phyloP scores from a whole-genome alignment of 140 eudicot species.

The Ambrosia hybrid region DNA sequence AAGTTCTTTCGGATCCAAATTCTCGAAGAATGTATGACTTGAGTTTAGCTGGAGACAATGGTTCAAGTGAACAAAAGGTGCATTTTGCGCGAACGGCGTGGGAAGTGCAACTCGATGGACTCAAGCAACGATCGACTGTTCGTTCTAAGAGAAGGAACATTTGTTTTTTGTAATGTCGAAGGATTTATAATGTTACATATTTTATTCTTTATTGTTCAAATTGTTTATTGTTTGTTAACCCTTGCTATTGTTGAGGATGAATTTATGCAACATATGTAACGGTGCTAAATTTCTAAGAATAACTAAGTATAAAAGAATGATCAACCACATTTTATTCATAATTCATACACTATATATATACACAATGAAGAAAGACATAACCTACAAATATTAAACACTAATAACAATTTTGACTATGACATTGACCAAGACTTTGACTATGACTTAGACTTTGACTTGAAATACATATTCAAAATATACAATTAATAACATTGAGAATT shows the following conservation, averaged over 20 bases:
- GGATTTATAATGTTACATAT: conserved; percentile 2
- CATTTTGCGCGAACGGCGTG: conserved; percentile 35
- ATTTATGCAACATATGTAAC: not conserved
- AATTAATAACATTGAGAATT: no score
- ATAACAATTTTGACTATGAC: no score
- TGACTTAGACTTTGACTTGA: no score
- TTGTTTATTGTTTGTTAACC: conserved; percentile 1
- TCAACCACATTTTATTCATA: no score
- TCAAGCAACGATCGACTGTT: conserved; percentile 32
- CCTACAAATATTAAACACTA: no score
- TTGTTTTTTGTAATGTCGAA: conserved; percentile 9
- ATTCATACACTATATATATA: no score
- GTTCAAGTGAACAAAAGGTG: not conserved
- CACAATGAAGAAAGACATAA: no score
- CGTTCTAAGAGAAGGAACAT: conserved; percentile 29
- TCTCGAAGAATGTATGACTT: conserved; percentile 47
- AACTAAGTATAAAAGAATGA: no score
- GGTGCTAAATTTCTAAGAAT: not conserved
- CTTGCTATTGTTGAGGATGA: conserved; percentile 10
- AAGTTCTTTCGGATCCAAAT: conserved; percentile 59
- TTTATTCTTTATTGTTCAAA: conserved; percentile 20
- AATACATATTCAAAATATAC: no score
- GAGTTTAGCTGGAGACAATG: conserved; percentile 33
- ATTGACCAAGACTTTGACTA: no score
- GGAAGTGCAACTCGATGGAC: conserved; percentile 57